A percentile compares a stretch with the other conserved stretches of the same genome.
Evolutionary conservation across 176 grass and related monocot species (phyloP).

Genomic region (Oryza coarctata): DNA sequence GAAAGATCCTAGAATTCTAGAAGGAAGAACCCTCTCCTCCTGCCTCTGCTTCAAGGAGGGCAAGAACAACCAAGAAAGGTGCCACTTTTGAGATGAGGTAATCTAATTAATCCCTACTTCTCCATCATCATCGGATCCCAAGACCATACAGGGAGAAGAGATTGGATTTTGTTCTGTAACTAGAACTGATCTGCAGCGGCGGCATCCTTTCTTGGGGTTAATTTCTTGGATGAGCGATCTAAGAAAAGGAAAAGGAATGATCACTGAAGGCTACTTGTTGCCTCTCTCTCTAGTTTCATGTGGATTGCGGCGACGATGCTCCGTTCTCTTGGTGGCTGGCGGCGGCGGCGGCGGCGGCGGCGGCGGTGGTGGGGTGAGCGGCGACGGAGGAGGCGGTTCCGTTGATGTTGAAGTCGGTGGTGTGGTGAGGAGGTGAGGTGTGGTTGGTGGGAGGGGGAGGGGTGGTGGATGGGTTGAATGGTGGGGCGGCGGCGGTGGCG

Average conservation of each 20-base stretch:
- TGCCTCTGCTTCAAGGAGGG: slow-evolving; percentile 3
- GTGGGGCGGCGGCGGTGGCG: neutral
- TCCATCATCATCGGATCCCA: slow-evolving; percentile 47
- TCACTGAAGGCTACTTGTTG: slow-evolving; percentile 51
- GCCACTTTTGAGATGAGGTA: slow-evolving; percentile 45
- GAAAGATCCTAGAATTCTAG: slow-evolving; percentile 42
- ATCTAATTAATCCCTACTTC: slow-evolving; percentile 59
- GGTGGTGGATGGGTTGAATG: slow-evolving; percentile 27
- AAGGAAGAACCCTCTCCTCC: slow-evolving; percentile 3
- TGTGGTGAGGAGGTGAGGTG: slow-evolving; percentile 25
- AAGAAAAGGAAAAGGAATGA: slow-evolving; percentile 38
- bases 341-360: neutral
- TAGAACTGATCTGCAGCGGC: slow-evolving; percentile 22
- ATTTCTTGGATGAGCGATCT: slow-evolving; percentile 50
- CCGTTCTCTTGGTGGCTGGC: slow-evolving; percentile 24
- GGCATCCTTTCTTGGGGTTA: slow-evolving; percentile 53
- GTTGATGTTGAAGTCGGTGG: slow-evolving; percentile 51
- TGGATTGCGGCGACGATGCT: slow-evolving; percentile 45
- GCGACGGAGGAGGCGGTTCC: slow-evolving; percentile 15
- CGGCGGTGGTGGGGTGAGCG: neutral
- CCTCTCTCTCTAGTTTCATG: slow-evolving; percentile 33
- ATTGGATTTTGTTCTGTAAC: slow-evolving; percentile 31
- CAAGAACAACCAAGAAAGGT: slow-evolving; percentile 45
- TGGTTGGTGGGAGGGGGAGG: slow-evolving; percentile 6
- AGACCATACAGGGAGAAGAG: slow-evolving; percentile 17